phyloP scores from a whole-genome alignment of 169 alveolate genomes.

The Perkinsus chesapeaki region DNA sequence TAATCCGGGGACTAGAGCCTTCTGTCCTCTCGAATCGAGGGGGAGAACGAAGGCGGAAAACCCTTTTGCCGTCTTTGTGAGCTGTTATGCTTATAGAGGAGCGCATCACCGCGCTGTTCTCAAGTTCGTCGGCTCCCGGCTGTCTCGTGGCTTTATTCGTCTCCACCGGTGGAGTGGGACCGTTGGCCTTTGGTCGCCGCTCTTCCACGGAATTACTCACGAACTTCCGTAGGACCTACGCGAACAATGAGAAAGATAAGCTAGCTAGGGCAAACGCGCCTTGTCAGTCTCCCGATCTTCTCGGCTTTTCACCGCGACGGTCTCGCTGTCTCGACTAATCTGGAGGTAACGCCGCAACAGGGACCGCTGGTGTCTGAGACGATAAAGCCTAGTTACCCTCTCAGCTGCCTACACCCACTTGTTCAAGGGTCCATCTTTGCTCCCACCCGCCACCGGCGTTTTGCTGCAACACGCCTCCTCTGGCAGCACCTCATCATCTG shows the following conservation, averaged over 20 bases:
- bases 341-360: background rate
- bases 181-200: background rate
- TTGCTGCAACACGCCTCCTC: background rate
- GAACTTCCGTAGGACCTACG: background rate
- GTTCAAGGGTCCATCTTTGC: background rate
- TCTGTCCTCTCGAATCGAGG: background rate
- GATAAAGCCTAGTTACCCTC: background rate
- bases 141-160: background rate
- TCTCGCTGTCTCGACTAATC: background rate
- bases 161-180: background rate
- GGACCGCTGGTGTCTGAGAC: background rate
- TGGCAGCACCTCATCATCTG: background rate
- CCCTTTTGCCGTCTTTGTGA: background rate
- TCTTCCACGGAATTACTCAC: background rate
- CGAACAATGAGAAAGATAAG: background rate
- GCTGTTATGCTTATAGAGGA: background rate
- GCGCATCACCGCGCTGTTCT: background rate
- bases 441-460: background rate
- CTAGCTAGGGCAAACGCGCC: background rate
- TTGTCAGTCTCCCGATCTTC: background rate
- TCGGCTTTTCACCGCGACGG: background rate
- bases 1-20: background rate
- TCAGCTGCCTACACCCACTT: background rate
- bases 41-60: background rate
- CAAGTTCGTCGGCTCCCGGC: background rate